Evolutionary conservation across 139 green algal species (phyloP).

Genomic region (Desmodesmus armatus): DNA sequence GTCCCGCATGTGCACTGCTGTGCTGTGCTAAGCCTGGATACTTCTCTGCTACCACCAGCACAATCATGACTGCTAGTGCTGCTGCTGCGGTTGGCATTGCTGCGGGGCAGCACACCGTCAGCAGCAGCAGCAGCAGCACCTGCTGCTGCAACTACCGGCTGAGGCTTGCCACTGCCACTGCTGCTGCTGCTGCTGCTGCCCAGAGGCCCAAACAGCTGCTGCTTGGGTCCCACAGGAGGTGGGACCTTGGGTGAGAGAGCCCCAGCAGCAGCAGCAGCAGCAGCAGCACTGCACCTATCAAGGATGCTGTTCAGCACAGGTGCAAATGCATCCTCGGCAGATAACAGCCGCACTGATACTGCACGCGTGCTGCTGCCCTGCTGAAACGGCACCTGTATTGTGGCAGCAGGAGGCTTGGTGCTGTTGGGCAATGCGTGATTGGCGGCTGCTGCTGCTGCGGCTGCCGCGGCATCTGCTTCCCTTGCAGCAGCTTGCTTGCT

Average conservation of each 20-base stretch:
- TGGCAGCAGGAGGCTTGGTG: no score
- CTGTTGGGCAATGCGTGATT: neutral
- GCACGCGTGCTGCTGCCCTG: neutral
- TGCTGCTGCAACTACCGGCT: no score
- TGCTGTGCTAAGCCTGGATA: neutral
- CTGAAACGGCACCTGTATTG: neutral
- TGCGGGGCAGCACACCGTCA: neutral
- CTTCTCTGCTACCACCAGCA: neutral
- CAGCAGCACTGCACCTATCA: neutral
- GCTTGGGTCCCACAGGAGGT: neutral
- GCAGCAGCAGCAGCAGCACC: neutral
- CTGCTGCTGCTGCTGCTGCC: neutral
- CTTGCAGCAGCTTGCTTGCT: no score
- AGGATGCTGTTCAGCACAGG: neutral
- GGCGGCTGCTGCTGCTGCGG: neutral
- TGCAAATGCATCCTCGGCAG: conserved; percentile 17
- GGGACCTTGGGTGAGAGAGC: neutral
- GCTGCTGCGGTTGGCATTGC: neutral
- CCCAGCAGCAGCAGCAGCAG: neutral
- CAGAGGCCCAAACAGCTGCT: neutral
- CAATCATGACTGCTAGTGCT: neutral
- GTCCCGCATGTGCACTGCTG: neutral
- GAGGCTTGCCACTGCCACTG: neutral
- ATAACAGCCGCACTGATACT: conserved; percentile 20
- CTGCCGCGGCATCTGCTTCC: neutral